Percentiles rank a stretch among this genome's conserved stretches.
These are phyloP conservation scores for Leccinum subtestaceum DNA, from an alignment of 768 basidiomycete species.

Conservation along the genomic window DNA sequence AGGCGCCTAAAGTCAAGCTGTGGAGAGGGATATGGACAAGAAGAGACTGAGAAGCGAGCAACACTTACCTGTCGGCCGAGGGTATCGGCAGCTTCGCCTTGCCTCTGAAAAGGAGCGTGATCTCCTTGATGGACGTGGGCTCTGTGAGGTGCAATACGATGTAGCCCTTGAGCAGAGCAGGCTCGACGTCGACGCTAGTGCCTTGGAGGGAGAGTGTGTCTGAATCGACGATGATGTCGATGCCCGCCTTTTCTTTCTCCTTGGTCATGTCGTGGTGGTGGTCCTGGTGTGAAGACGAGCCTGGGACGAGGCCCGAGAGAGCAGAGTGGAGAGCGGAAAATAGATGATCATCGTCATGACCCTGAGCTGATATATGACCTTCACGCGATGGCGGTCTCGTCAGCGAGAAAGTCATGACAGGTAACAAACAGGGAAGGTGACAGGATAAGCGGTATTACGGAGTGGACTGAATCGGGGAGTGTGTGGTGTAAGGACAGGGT, in stretches of 20 bases:
- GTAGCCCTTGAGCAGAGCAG: conserved; percentile 75
- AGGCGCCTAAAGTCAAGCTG: conserved; percentile 23
- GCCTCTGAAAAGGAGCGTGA: conserved; percentile 80
- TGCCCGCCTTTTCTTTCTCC: conserved; percentile 47
- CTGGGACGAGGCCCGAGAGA: conserved; percentile 28
- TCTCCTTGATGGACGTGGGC: conserved; percentile 79
- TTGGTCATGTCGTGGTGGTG: conserved; percentile 40
- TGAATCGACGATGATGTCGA: conserved; percentile 76
- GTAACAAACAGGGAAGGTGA: conserved; percentile 4
- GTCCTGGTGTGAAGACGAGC: conserved; percentile 21
- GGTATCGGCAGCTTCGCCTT: conserved; percentile 70
- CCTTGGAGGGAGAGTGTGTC: conserved; percentile 73
- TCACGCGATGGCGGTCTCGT: conserved; percentile 31
- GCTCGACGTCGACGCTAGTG: conserved; percentile 79
- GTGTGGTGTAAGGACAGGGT: background rate
- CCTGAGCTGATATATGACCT: conserved; percentile 21
- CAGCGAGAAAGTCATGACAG: conserved; percentile 34
- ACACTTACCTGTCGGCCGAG: conserved; percentile 55
- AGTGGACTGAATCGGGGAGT: conserved; percentile 5
- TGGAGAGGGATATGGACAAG: background rate
- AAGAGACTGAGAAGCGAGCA: conserved; percentile 1
- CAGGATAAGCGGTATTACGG: conserved; percentile 8
- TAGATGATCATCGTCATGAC: conserved; percentile 34
- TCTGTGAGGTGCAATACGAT: conserved; percentile 79
- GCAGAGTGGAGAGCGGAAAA: conserved; percentile 40